These are phyloP conservation scores for Thraustochytrium aureum DNA, from an alignment of 352 stramenopile species.

Conservation along the genomic window DNA sequence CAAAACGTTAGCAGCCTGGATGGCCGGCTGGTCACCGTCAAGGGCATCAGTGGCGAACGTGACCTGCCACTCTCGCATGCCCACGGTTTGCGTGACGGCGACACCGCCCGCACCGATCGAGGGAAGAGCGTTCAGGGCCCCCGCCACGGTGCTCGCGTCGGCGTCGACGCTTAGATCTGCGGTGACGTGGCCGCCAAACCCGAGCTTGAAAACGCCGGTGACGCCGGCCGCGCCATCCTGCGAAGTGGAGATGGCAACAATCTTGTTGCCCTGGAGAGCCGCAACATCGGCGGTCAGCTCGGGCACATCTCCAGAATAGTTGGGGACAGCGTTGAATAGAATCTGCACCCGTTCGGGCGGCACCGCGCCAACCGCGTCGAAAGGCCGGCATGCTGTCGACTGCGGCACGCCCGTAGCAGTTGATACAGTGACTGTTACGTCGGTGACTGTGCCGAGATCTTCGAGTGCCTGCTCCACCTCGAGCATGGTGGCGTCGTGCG, in stretches of 20 bases:
- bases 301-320: constrained; percentile 78
- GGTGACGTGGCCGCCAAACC: constrained; percentile 79
- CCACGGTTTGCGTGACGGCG: constrained; percentile 61
- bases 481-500: constrained; percentile 68
- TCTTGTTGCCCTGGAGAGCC: constrained; percentile 77
- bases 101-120: constrained; percentile 76
- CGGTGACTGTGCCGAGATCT: constrained; percentile 77
- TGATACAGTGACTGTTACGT: constrained; percentile 77
- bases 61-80: constrained; percentile 73
- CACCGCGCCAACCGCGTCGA: constrained; percentile 61
- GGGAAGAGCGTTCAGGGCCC: constrained; percentile 70
- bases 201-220: constrained; percentile 82
- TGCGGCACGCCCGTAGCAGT: constrained; percentile 54
- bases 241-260: constrained; percentile 75
- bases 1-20: constrained; percentile 57
- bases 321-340: constrained; percentile 76
- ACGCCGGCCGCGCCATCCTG: constrained; percentile 76
- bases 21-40: constrained; percentile 65
- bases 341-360: constrained; percentile 72
- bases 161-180: constrained; percentile 67
- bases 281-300: constrained; percentile 75
- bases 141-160: constrained; percentile 64
- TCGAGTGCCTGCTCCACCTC: constrained; percentile 80
- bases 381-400: constrained; percentile 72
- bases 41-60: constrained; percentile 76